Evolutionary conservation across 768 basidiomycete genomes (phyloP).

Genomic region (Coprinopsis sp.): DNA sequence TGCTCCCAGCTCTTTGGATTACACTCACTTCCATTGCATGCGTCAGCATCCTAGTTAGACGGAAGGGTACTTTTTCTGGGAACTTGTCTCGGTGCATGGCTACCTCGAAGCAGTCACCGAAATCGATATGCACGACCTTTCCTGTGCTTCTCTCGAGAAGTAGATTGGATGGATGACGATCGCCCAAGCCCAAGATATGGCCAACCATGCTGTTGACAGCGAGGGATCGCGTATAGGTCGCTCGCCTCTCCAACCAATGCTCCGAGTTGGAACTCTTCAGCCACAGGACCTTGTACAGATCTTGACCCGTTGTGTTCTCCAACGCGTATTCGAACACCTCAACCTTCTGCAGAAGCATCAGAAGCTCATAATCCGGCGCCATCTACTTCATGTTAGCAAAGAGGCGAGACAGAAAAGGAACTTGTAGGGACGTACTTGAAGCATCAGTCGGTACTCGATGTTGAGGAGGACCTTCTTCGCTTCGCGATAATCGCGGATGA

Average conservation of each 20-base stretch:
- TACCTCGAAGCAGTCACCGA: conserved; percentile 97
- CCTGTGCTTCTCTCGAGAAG: conserved; percentile 88
- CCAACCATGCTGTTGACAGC: conserved; percentile 99
- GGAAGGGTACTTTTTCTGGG: conserved; percentile 98
- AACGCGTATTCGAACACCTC: conserved; percentile 99
- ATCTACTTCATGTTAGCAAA: conserved; percentile 51
- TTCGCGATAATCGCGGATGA: conserved; percentile 95
- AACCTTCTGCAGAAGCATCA: conserved; percentile 93
- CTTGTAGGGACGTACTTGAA: conserved; percentile 66
- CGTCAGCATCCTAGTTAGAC: conserved; percentile 95
- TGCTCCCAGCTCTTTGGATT: background rate
- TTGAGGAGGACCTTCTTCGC: conserved; percentile 94
- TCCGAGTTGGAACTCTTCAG: conserved; percentile 93
- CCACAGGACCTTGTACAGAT: conserved; percentile 95
- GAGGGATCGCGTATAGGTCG: conserved; percentile 92
- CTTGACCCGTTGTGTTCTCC: conserved; percentile 97
- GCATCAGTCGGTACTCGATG: conserved; percentile 98
- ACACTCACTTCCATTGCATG: conserved; percentile 93
- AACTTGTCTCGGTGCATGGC: conserved; percentile 98
- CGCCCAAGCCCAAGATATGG: conserved; percentile 95
- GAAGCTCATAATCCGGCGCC: conserved; percentile 97
- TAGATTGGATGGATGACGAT: conserved; percentile 94
- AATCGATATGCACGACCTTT: conserved; percentile 95
- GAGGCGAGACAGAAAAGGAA: background rate
- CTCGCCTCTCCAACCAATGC: conserved; percentile 95